Percentiles rank a stretch among this genome's conserved stretches.
Conservation (phyloP, 176 grass and related monocot genomes). For the Rhynchospora breviuscula region DNA sequence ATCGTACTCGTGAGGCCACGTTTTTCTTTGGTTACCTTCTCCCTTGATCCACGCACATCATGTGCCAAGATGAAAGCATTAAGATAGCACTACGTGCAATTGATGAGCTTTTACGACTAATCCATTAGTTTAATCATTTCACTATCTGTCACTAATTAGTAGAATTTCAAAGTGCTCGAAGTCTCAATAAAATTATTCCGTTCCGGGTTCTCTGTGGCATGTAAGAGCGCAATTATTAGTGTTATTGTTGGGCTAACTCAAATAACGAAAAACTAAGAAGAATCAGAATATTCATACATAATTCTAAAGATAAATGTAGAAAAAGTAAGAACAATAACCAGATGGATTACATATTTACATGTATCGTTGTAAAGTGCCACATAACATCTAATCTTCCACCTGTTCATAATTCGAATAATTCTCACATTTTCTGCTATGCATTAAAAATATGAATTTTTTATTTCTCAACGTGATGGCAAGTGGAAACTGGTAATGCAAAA, state of each 20-base stretch:
- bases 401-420: neutral
- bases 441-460: neutral
- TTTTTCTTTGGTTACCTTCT: neutral
- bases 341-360: neutral
- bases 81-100: constrained; percentile 14
- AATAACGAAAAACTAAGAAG: neutral
- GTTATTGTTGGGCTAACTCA: neutral
- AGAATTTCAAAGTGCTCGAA: neutral
- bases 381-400: neutral
- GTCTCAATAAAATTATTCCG: neutral
- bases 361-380: neutral
- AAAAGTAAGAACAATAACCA: neutral
- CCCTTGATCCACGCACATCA: neutral
- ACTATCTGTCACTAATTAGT: constrained; percentile 12
- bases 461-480: neutral
- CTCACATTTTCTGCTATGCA: neutral
- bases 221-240: neutral
- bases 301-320: neutral
- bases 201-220: neutral
- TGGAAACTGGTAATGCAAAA: neutral
- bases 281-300: neutral
- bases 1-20: too few species aligned
- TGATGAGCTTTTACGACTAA: neutral
- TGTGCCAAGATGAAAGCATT: neutral
- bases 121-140: constrained; percentile 22